These are phyloP conservation scores for Colletotrichum echinochloae DNA, from an alignment of 2,329 filamentous ascomycete genomes.

Conservation along the genomic window DNA sequence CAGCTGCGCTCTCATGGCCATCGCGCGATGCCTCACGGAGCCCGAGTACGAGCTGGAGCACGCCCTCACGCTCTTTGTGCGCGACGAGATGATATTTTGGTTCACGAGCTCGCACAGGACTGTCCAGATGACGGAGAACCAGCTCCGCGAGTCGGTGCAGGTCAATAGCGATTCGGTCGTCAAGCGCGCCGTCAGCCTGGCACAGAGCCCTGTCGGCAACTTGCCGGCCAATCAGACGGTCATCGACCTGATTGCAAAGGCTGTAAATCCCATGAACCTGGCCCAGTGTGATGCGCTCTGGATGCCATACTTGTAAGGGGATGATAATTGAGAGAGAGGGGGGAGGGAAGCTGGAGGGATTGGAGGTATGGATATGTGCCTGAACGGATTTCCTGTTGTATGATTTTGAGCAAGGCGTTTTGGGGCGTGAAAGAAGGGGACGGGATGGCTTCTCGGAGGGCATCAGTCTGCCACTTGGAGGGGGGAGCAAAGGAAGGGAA, in stretches of 20 bases:
- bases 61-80: slow-evolving; percentile 92
- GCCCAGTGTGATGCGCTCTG: slow-evolving; percentile 91
- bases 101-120: slow-evolving; percentile 82
- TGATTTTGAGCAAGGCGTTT: slow-evolving; percentile 40
- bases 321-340: not conserved
- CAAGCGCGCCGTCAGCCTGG: slow-evolving; percentile 87
- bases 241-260: slow-evolving; percentile 92
- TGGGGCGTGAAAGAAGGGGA: slow-evolving; percentile 14
- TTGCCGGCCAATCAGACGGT: slow-evolving; percentile 97
- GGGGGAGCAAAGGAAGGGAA: not conserved
- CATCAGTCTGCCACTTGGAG: slow-evolving; percentile 2
- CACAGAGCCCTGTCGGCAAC: slow-evolving; percentile 81
- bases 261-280: slow-evolving; percentile 91
- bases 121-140: slow-evolving; percentile 66
- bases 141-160: slow-evolving; percentile 83
- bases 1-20: slow-evolving; percentile 94
- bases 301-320: slow-evolving; percentile 89
- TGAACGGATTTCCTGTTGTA: slow-evolving; percentile 8
- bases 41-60: slow-evolving; percentile 93
- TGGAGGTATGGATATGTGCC: not conserved
- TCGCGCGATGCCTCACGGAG: slow-evolving; percentile 92
- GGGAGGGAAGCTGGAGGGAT: not conserved
- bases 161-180: slow-evolving; percentile 91
- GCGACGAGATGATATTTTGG: slow-evolving; percentile 99
- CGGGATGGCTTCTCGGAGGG: not conserved